Percentiles rank a stretch among this genome's conserved stretches.
Evolutionary conservation across 2,329 filamentous ascomycete genomes (phyloP).

Genomic region (Mariannaea sp.): DNA sequence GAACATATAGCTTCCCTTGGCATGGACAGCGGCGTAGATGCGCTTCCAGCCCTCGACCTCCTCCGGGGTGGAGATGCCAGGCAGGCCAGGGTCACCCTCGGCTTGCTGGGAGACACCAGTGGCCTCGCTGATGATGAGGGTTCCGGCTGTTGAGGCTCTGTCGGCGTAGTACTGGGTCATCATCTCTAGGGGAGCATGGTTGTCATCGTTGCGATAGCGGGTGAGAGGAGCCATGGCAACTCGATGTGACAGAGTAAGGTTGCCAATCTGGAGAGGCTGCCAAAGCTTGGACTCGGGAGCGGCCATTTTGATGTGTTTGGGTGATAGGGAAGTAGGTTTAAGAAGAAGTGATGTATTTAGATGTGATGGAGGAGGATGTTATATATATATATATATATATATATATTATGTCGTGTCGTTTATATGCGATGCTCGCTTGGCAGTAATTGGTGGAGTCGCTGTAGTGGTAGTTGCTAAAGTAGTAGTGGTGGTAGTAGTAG

Average conservation of each 20-base stretch:
- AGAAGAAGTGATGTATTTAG: too few species aligned
- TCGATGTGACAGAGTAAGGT: constrained; percentile 46
- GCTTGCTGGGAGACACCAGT: constrained; percentile 46
- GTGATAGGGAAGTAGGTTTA: not conserved
- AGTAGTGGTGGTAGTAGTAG: too few species aligned
- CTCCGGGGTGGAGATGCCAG: constrained; percentile 61
- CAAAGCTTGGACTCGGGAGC: constrained; percentile 26
- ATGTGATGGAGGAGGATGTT: too few species aligned
- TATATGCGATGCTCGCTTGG: too few species aligned
- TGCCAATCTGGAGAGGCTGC: constrained; percentile 49
- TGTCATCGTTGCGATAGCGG: constrained; percentile 53
- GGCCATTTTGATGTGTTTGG: constrained; percentile 18
- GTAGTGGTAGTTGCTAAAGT: too few species aligned
- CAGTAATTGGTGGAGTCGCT: too few species aligned
- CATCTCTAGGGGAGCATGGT: constrained; percentile 34
- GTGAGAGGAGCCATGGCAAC: constrained; percentile 63
- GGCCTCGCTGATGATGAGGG: constrained; percentile 52
- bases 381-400: too few species aligned
- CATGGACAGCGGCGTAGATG: constrained; percentile 66
- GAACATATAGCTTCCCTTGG: constrained; percentile 64
- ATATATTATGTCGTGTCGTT: too few species aligned
- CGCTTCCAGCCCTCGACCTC: constrained; percentile 65
- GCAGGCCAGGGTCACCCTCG: constrained; percentile 46
- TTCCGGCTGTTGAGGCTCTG: constrained; percentile 49
- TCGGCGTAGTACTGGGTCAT: constrained; percentile 52